Base-by-base conservation (phyloP, 2,329 filamentous ascomycete species). In the Fusarium veterinarium region DNA sequence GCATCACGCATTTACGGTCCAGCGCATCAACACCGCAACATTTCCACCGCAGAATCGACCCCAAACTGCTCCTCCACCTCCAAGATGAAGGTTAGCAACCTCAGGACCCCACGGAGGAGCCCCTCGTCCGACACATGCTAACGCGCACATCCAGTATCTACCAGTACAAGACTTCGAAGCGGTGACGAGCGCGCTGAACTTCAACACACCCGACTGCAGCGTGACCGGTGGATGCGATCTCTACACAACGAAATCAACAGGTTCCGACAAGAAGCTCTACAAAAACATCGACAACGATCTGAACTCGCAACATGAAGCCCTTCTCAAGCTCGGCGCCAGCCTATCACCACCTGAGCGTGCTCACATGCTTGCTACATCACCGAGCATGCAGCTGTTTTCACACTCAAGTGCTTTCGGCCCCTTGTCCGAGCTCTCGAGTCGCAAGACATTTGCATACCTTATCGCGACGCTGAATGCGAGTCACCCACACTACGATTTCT, bases 401-500 rank as follows among this genome's bases (percentile, higher is more conserved):
- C 91, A 94, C 67, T 93, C 94, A 11, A 97, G 94, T 80, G 94
- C 96, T 6, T 99, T 99, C 79, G 96, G 96, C 23, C 92, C 93
- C 20, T 88, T 99, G 65, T 95, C 93, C 68, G 93, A 98, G 77
- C 90, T 95, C 55, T 93, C 93, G 51, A 96, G 94, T 79, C 93
- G 96, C 41, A 91, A 95, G 75, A 97, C 94, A 0, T 98, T 97
- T 82, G 95, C 96, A 48, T 98, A 98, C 81, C 85, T 99, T 57
- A 98, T 99, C 76, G 96, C 96, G 41, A 98, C 95, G 0, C 86
- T 99, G 40, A 99, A 99, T 79, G 96, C 96, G 9, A 97, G 94
- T 65, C 95, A 99, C 83, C 82, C 84, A 16, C 84, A 99, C 83
- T 98, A 99, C 82, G 96, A 99, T 82, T 99, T 99, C 83, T 97